Base-by-base conservation (phyloP, 768 basidiomycete genomes). In the Macrolepiota albuminosa region DNA sequence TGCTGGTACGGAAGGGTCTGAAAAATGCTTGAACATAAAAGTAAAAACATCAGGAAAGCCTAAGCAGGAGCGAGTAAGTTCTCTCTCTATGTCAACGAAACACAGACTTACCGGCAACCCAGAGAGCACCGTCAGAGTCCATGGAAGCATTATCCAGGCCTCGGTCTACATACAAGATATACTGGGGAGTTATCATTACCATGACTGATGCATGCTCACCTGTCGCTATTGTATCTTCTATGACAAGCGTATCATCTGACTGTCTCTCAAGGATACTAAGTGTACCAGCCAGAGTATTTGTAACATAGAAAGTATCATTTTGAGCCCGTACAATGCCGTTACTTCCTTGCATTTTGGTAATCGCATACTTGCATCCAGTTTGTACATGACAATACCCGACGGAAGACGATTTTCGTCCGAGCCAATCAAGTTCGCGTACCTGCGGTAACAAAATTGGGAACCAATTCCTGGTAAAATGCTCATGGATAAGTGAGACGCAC, bases 261-360 rank as follows among this genome's bases (percentile, higher is more conserved):
- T 86, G 84, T 54, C 73, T 70, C 63, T 90, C 84, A 24, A 89
- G 72, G 49, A 88, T 73, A 40, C 68, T 76, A 33, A 91, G 64
- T 10, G 69, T 72, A 3, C 84, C 85, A 1, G 63, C 61, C n/a
- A 76, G 46, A 13, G 69, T 68, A 60, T 78, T 81, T 4, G 76
- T 79, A 24, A 88, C 82, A 66, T 89, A 91, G 61, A 88, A 73
- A 0, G 85, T 85, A n/a, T 82, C 85, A 61, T 88, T 86, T 10
- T 71, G 66, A 10, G 80, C 81, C 34, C 73, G 73, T 7, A 78
- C 77, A 54, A 89, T 88, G 6, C 90, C 90, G 66, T 91, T 91
- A 61, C 74, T 80, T 53, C 73, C 76, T 50, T 70, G 74, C 57
- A 89, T 68, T n/a, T 78, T 75, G 31, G 69, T 67, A 16, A 81